Conservation (phyloP, 2,329 filamentous ascomycete species). For the Emergomyces pasteurianus region DNA sequence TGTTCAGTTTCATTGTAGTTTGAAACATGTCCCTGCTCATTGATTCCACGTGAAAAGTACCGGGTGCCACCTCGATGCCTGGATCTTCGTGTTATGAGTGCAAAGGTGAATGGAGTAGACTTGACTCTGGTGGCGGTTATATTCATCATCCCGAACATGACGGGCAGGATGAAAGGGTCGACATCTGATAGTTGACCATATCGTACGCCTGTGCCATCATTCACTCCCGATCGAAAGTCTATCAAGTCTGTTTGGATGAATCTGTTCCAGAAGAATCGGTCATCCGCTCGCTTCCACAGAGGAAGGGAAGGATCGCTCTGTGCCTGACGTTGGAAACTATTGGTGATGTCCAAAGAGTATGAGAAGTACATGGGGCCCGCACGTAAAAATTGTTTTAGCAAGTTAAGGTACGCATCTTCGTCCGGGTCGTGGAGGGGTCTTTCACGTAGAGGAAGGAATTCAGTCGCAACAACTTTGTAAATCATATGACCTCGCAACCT, state of each 20-base stretch:
- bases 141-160: conserved; percentile 93
- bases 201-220: conserved; percentile 34
- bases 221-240: conserved; percentile 59
- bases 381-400: conserved; percentile 72
- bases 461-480: conserved; percentile 82
- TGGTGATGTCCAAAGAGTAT: conserved; percentile 92
- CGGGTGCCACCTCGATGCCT: conserved; percentile 80
- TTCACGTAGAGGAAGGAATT: conserved; percentile 88
- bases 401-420: conserved; percentile 77
- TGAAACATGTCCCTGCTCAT: conserved; percentile 87
- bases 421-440: conserved; percentile 82
- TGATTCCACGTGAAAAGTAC: conserved; percentile 88
- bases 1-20: conserved; percentile 99
- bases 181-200: conserved; percentile 55
- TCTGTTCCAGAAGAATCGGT: conserved; percentile 98
- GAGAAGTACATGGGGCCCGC: conserved; percentile 93
- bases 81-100: conserved; percentile 78
- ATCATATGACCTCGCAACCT: conserved; percentile 91
- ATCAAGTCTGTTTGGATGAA: conserved; percentile 87
- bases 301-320: conserved; percentile 59
- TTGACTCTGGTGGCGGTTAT: conserved; percentile 81
- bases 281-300: conserved; percentile 84
- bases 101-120: conserved; percentile 68
- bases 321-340: conserved; percentile 88
- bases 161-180: conserved; percentile 86